Percentiles rank a stretch among this genome's conserved stretches.
These are phyloP conservation scores for Penicillium turbatum DNA, from an alignment of 495 filamentous ascomycete genomes.

Conservation along the genomic window DNA sequence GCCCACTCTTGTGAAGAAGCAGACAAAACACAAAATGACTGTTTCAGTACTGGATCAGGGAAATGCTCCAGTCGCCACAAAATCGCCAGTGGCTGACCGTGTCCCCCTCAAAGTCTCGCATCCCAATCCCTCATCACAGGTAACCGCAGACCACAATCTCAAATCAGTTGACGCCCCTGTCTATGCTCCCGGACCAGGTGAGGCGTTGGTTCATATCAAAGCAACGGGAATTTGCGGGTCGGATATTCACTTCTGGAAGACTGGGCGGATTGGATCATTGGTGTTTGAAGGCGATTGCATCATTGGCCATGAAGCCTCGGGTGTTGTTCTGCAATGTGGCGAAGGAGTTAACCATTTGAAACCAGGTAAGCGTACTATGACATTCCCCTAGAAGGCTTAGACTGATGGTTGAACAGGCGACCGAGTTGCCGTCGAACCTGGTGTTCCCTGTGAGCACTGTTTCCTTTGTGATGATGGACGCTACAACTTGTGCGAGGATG, in stretches of 20 bases:
- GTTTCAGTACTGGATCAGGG: constrained; percentile 16
- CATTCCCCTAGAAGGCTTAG: neutral
- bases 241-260: constrained; percentile 75
- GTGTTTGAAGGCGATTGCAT: constrained; percentile 62
- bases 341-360: constrained; percentile 33
- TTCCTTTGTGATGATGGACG: constrained; percentile 59
- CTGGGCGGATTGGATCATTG: constrained; percentile 70
- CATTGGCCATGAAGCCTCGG: constrained; percentile 77
- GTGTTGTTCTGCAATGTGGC: constrained; percentile 63
- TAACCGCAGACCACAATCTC: constrained; percentile 51
- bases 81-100: constrained; percentile 2
- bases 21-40: constrained; percentile 8
- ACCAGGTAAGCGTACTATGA: constrained; percentile 21
- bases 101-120: constrained; percentile 19
- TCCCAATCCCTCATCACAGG: constrained; percentile 53
- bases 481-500: constrained; percentile 74
- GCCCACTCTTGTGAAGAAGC: neutral
- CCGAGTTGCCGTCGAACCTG: constrained; percentile 70
- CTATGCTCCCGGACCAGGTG: constrained; percentile 40
- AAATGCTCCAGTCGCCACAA: neutral
- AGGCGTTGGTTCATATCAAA: constrained; percentile 50
- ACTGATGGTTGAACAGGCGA: constrained; percentile 46
- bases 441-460: constrained; percentile 63
- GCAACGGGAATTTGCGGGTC: constrained; percentile 54
- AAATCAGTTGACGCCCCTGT: constrained; percentile 51